Conservation (phyloP, 2,329 filamentous ascomycete genomes). For the Trichoderma aggressivum region DNA sequence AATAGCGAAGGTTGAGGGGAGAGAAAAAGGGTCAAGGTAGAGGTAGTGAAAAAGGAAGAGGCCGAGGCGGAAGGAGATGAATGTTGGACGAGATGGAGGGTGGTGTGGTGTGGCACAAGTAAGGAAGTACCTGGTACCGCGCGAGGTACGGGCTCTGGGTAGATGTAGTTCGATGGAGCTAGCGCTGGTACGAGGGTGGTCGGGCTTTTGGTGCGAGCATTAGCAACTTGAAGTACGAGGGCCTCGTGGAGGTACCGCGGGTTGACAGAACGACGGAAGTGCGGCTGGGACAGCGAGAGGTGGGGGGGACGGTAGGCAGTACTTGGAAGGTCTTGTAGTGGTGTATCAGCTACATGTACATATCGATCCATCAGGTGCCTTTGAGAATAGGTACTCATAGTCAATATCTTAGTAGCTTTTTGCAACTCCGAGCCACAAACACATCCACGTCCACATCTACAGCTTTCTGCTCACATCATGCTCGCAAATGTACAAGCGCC, state of each 20-base stretch:
- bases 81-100: conserved; percentile 6
- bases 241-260: background rate
- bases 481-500: background rate
- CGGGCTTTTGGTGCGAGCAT: background rate
- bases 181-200: background rate
- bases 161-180: background rate
- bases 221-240: background rate
- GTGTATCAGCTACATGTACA: background rate
- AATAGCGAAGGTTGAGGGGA: conserved; percentile 1
- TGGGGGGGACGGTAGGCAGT: background rate
- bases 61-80: conserved; percentile 11
- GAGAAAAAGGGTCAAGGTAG: background rate
- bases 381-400: background rate
- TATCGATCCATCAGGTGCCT: background rate
- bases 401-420: background rate
- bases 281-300: background rate
- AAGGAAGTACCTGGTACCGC: background rate
- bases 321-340: background rate
- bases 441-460: background rate
- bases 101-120: conserved; percentile 6
- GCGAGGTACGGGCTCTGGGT: background rate
- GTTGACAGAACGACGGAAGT: background rate
- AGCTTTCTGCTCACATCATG: background rate
- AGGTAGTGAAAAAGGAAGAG: conserved; percentile 2
- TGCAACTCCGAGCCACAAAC: no score